Evolutionary conservation across 345 rosid genomes (phyloP).

Genomic region (thale cress (Arabidopsis thaliana)): DNA sequence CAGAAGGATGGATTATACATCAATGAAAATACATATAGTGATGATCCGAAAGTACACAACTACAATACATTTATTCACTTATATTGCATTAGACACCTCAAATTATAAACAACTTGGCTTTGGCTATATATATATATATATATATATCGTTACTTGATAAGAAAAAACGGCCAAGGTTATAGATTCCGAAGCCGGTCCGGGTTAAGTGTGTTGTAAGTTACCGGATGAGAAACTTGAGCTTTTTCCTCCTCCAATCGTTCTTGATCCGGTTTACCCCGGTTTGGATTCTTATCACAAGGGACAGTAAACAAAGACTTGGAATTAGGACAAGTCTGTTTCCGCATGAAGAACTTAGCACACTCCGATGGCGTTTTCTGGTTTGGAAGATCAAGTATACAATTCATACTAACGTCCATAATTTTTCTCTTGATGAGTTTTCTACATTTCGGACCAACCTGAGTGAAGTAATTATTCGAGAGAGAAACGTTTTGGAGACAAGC

Average conservation of each 20-base stretch:
- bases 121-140: background rate
- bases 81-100: background rate
- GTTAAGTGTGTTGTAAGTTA: conserved; percentile 36
- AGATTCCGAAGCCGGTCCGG: conserved; percentile 32
- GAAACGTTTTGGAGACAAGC: conserved; percentile 58
- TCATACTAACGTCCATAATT: conserved; percentile 63
- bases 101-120: conserved; percentile 19
- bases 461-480: conserved; percentile 70
- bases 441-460: conserved; percentile 66
- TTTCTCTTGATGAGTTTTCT: conserved; percentile 55
- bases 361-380: conserved; percentile 58
- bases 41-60: conserved; percentile 11
- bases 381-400: conserved; percentile 77
- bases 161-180: background rate
- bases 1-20: background rate
- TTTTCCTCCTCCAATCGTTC: background rate
- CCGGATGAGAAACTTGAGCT: conserved; percentile 22
- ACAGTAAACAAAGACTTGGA: conserved; percentile 47
- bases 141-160: background rate
- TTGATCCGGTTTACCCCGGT: conserved; percentile 23
- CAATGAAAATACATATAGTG: background rate
- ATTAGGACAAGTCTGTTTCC: conserved; percentile 55
- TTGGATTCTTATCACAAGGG: conserved; percentile 55
- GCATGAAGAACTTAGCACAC: conserved; percentile 61
- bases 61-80: conserved; percentile 25